A percentile compares a stretch with the other conserved stretches of the same genome.
Conservation (phyloP, 73 alveolate genomes). For the Paramecium pentaurelia region DNA sequence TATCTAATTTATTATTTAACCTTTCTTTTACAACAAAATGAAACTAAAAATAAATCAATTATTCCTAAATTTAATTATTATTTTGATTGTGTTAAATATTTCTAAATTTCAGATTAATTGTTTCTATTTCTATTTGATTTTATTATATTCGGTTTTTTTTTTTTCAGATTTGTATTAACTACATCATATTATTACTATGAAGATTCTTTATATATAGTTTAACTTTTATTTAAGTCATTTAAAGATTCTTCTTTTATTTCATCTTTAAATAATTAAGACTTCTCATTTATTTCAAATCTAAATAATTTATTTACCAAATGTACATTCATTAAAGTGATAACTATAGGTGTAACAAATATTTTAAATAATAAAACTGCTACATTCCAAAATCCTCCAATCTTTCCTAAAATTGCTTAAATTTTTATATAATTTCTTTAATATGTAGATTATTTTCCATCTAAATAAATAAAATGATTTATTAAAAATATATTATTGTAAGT, state of each 20-base stretch:
- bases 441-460: background rate
- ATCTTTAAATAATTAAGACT: background rate
- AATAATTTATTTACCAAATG: background rate
- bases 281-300: background rate
- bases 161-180: background rate
- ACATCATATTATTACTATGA: background rate
- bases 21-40: background rate
- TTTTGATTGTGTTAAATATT: background rate
- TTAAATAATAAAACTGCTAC: background rate
- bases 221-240: background rate
- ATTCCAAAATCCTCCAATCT: background rate
- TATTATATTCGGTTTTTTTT: background rate
- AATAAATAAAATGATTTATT: background rate
- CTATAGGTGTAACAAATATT: background rate
- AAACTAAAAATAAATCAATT: background rate
- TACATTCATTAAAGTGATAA: background rate
- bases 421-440: background rate
- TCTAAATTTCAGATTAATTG: background rate
- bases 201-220: background rate
- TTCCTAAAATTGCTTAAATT: background rate
- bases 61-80: background rate
- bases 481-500: background rate
- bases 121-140: background rate
- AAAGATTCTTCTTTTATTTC: background rate
- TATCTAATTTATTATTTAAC: background rate